phyloP scores from a whole-genome alignment of 768 basidiomycete genomes.

The Hydnomerulius pinastri region DNA sequence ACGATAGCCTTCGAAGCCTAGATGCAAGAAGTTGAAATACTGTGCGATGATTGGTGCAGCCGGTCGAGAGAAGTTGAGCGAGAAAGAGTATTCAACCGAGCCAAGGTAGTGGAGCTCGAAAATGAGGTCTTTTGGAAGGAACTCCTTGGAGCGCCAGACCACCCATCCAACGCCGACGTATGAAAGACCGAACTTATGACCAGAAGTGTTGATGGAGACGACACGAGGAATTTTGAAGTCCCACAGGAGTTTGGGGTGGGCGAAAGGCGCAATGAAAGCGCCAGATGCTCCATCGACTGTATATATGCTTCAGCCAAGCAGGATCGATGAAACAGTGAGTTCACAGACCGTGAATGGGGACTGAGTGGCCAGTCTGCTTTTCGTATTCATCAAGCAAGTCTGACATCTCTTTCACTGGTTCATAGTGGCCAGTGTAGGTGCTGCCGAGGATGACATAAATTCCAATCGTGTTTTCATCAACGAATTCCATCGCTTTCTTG shows the following conservation, averaged over 20 bases:
- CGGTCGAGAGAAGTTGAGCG: slow-evolving; percentile 61
- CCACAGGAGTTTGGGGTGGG: slow-evolving; percentile 53
- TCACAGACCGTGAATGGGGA: slow-evolving; percentile 42
- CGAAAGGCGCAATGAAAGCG: slow-evolving; percentile 66
- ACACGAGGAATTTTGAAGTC: slow-evolving; percentile 63
- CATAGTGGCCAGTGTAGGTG: slow-evolving; percentile 62
- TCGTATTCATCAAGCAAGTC: slow-evolving; percentile 66
- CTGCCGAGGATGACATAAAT: slow-evolving; percentile 63
- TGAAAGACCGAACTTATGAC: slow-evolving; percentile 61
- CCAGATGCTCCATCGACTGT: slow-evolving; percentile 61
- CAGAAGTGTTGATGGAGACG: slow-evolving; percentile 58
- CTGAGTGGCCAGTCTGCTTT: slow-evolving; percentile 40
- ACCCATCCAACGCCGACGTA: slow-evolving; percentile 68
- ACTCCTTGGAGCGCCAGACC: slow-evolving; percentile 56
- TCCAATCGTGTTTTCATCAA: slow-evolving; percentile 75
- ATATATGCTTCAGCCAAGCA: slow-evolving; percentile 4
- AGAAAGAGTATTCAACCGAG: slow-evolving; percentile 74
- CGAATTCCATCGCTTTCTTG: slow-evolving; percentile 59
- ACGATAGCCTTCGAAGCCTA: slow-evolving; percentile 58
- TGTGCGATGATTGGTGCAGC: slow-evolving; percentile 63
- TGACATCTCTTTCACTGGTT: slow-evolving; percentile 85
- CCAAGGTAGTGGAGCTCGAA: slow-evolving; percentile 59
- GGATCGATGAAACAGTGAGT: slow-evolving; percentile 24
- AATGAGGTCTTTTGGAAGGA: slow-evolving; percentile 68
- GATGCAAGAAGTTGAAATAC: slow-evolving; percentile 64